phyloP scores from a whole-genome alignment of 2,329 filamentous ascomycete species.

The Rugonectria rugulosa region DNA sequence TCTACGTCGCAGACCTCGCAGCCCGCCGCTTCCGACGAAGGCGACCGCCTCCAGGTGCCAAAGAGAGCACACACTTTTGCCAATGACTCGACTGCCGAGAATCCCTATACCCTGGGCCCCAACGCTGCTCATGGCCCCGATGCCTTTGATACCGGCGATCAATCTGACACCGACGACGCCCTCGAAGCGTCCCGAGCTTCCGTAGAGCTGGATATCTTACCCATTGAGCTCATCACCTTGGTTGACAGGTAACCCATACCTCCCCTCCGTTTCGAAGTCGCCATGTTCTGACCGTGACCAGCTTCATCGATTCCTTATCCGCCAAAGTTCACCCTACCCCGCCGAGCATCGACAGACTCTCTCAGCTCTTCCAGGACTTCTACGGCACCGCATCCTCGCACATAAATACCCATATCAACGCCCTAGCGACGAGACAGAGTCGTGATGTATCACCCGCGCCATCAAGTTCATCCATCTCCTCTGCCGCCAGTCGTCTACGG shows the following conservation, averaged over 20 bases:
- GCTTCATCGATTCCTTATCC: conserved; percentile 89
- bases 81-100: conserved; percentile 45
- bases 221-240: conserved; percentile 90
- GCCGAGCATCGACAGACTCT: conserved; percentile 81
- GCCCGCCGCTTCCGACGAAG: conserved; percentile 36
- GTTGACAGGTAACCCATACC: conserved; percentile 75
- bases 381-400: conserved; percentile 82
- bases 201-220: conserved; percentile 85
- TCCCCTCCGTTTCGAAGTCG: background rate
- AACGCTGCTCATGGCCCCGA: conserved; percentile 46
- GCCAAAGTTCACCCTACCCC: conserved; percentile 88
- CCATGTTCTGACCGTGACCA: conserved; percentile 45
- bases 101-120: conserved; percentile 16
- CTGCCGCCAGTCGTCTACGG: conserved; percentile 63
- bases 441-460: conserved; percentile 68
- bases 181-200: conserved; percentile 60
- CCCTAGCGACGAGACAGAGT: conserved; percentile 76
- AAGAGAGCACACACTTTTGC: conserved; percentile 58
- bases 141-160: conserved; percentile 57
- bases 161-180: conserved; percentile 53
- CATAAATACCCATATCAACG: conserved; percentile 86
- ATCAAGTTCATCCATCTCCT: conserved; percentile 62
- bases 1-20: conserved; percentile 31
- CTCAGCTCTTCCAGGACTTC: conserved; percentile 93
- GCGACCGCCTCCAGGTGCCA: conserved; percentile 43